phyloP scores from a whole-genome alignment of 164 flowering plant genomes.

The Saururus chinensis region DNA sequence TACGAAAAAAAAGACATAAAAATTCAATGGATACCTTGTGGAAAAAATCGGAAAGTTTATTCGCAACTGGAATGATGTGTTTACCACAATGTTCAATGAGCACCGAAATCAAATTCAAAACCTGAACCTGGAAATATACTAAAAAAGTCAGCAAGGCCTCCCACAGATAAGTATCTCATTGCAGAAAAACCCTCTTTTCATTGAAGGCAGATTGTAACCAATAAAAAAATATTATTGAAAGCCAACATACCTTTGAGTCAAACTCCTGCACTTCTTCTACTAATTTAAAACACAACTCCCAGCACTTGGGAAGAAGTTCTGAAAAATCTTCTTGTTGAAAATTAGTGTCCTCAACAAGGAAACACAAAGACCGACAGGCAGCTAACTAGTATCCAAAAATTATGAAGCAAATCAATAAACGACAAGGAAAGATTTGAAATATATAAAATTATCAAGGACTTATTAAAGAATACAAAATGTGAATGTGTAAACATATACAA shows the following conservation, averaged over 20 bases:
- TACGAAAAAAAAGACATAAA: background rate
- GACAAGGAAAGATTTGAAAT: background rate
- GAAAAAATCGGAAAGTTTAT: constrained; percentile 62
- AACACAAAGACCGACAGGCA: constrained; percentile 70
- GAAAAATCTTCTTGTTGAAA: constrained; percentile 55
- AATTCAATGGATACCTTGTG: constrained; percentile 47
- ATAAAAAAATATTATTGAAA: background rate
- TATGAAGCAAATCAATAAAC: background rate
- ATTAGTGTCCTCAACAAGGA: constrained; percentile 77
- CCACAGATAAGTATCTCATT: background rate
- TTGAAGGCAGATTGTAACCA: background rate
- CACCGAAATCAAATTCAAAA: constrained; percentile 70
- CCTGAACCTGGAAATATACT: constrained; percentile 59
- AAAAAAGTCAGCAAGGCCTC: background rate
- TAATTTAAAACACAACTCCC: constrained; percentile 76
- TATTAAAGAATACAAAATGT: constrained; percentile 1
- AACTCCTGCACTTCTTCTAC: constrained; percentile 85
- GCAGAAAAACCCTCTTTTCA: background rate
- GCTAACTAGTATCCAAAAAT: constrained; percentile 49
- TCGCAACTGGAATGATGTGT: constrained; percentile 49
- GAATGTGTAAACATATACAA: background rate
- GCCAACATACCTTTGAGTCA: constrained; percentile 71
- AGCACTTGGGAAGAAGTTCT: constrained; percentile 79
- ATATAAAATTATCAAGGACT: background rate
- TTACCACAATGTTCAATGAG: constrained; percentile 52